Evolutionary conservation across 352 stramenopile genomes (phyloP), one percentile per base, ranked within the genome.

Genomic region (Phytophthora quininea): DNA sequence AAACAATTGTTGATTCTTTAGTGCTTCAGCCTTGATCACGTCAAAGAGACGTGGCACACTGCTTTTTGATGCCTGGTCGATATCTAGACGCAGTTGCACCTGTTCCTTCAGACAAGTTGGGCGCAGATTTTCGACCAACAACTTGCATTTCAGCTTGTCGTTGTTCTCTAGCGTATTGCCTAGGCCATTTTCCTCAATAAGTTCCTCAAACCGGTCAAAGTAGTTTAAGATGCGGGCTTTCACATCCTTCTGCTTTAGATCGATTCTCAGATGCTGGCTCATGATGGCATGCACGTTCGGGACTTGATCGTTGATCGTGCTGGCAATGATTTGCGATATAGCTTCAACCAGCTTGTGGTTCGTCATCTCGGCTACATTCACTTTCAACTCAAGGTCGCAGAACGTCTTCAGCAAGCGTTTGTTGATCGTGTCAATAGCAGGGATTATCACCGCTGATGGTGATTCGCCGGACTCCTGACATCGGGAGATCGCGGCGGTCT

Each of bases 161-260:
- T 50, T 40, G 35, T 40, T 40, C 10, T 11, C 10, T 40, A 40
- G 6, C 6, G 6, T 40, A 6, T 40, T 40, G 35, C 35, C 35
- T 40, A 40, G 10, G 10, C 35, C 35, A 40, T 40, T 6, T 11
- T 11, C 35, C 35, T 40, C 35, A 40, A 40, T 40, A 6, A 40
- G 6, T 40, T 40, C 10, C 35, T 40, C 35, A 6, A 40, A 11
- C 6, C 35, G 10, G 35, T 40, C 10, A 11, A 40, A 51, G 30
- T 54, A 62, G 11, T 43, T 49, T 3, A 53, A 42, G 3, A 58
- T 49, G 7, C 55, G 31, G 1, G 49, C 50, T 12, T 64, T 58
- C 35, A 52, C 47, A 33, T 65, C 42, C 12, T 65, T 54, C 37
- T 62, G 59, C 0, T 11, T 31, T 11, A 71, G 38, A 14, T 71